Base-by-base conservation (phyloP, 805 yeast species). In the Wickerhamomyces queroliae region DNA sequence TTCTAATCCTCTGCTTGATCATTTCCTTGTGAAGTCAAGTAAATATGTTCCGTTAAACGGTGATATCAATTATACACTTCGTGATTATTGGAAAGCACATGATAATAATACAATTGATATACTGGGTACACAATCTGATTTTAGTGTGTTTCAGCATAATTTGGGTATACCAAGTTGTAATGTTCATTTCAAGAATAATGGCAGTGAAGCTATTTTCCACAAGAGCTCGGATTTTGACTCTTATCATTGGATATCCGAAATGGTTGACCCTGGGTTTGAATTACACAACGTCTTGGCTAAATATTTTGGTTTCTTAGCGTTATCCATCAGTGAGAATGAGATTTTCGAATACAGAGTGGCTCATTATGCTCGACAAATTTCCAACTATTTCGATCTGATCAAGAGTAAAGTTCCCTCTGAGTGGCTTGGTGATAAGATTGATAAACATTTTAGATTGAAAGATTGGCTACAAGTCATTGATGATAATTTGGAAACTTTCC, bases 131-230 rank as follows among this genome's bases (percentile, higher is more conserved):
- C 73, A 75, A 7, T 66, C 80, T 2, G 83, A 77, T 51, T 73
- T 66, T 50, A 67, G 76, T 3, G 77, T 76, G 9, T 80, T 80
- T 48, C 85, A 81, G 56, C 74, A 74, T 49, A 79, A 76, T 52
- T 55, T 81, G 46, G 90, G 88, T 6, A 72, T 83, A 29, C 85
- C 90, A 2, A 70, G 83, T 0, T 67, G 77, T 10, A 69, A 70
- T 37, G 55, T 78, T 38, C 73, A 76, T 8, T 74, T 71, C 48
- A 38, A 36, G 4, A 55, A 53, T 31, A 55, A 63, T 36, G 60
- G 58, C 3, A 39, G 45, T 10, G 47, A 49, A 4, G 64, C 78
- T n/a, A 50, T 45, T 3, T 70, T 70, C 39, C 81, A 77, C 45
- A 61, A 64, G 38, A 78, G 78, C 51, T 79, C 87, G 7, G 67